A percentile compares a stretch with the other conserved stretches of the same genome.
These are phyloP conservation scores for Plasmodium malariae DNA, from an alignment of 169 alveolate species.

Conservation along the genomic window DNA sequence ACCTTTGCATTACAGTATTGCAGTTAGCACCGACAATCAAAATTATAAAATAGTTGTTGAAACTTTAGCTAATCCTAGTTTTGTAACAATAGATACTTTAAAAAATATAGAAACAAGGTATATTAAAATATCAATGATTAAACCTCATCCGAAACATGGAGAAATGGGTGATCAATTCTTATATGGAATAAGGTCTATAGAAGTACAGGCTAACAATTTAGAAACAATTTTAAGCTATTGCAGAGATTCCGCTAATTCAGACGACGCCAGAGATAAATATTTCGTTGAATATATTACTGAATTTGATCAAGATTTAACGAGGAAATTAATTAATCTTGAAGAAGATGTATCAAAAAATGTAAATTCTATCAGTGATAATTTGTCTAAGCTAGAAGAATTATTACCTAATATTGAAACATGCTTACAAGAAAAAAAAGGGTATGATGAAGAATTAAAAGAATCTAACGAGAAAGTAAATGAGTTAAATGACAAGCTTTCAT, in stretches of 20 bases:
- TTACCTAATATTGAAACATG: conserved; percentile 86
- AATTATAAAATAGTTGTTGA: conserved; percentile 79
- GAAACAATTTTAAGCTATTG: conserved; percentile 89
- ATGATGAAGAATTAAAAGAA: conserved; percentile 80
- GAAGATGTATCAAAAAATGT: conserved; percentile 86
- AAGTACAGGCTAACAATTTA: conserved; percentile 88
- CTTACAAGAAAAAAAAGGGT: conserved; percentile 81
- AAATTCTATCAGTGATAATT: conserved; percentile 82
- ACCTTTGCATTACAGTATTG: conserved; percentile 89
- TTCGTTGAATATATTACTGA: conserved; percentile 89
- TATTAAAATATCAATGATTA: conserved; percentile 87
- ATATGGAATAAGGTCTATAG: conserved; percentile 90
- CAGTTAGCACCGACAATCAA: conserved; percentile 87
- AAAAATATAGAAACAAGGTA: conserved; percentile 84
- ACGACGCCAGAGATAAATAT: conserved; percentile 93
- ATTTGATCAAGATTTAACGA: conserved; percentile 85
- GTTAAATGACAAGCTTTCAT: conserved; percentile 74
- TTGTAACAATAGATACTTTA: conserved; percentile 85
- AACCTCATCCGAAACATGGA: conserved; percentile 91
- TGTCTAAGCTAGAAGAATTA: conserved; percentile 85
- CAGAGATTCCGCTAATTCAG: conserved; percentile 91
- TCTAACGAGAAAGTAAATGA: conserved; percentile 81
- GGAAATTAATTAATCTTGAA: conserved; percentile 86
- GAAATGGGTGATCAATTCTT: conserved; percentile 85
- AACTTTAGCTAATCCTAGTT: conserved; percentile 86